Evolutionary conservation across 768 basidiomycete species (phyloP).

Genomic region (Kwoniella bestiolae): DNA sequence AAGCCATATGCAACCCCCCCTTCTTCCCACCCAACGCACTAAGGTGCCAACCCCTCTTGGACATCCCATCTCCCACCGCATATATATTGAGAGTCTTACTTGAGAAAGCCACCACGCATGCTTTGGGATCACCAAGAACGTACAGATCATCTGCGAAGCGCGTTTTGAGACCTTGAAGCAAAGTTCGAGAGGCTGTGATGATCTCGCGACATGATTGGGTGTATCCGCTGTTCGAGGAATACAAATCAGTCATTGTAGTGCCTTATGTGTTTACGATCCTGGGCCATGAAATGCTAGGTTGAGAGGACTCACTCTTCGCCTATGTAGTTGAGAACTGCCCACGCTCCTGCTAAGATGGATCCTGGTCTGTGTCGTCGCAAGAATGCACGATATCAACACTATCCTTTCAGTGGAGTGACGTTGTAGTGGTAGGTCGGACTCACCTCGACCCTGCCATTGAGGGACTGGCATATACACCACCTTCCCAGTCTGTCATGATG

Average conservation of each 20-base stretch:
- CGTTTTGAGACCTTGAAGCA: conserved; percentile 66
- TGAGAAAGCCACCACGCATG: conserved; percentile 88
- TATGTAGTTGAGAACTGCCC: conserved; percentile 95
- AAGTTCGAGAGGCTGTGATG: conserved; percentile 71
- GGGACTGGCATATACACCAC: conserved; percentile 82
- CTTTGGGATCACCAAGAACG: conserved; percentile 84
- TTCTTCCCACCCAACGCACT: conserved; percentile 79
- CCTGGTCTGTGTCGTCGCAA: conserved; percentile 68
- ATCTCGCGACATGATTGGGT: conserved; percentile 81
- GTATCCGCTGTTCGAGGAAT: conserved; percentile 69
- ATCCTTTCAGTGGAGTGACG: neutral
- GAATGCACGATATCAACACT: neutral
- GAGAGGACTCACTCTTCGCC: conserved; percentile 74
- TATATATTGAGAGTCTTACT: conserved; percentile 71
- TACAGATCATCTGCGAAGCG: conserved; percentile 68
- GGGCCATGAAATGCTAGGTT: too few species aligned
- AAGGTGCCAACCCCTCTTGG: conserved; percentile 84
- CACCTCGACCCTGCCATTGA: conserved; percentile 88
- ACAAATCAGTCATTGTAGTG: neutral
- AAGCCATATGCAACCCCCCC: conserved; percentile 83
- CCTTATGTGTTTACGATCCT: too few species aligned
- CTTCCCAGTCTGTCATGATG: conserved; percentile 77
- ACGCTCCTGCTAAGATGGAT: conserved; percentile 88
- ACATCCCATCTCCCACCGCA: conserved; percentile 89
- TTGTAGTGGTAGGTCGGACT: conserved; percentile 34